Percentiles rank a stretch among this genome's conserved stretches.
phyloP scores from a whole-genome alignment of 2,329 filamentous ascomycete species.

The Pseudogymnoascus sp. region DNA sequence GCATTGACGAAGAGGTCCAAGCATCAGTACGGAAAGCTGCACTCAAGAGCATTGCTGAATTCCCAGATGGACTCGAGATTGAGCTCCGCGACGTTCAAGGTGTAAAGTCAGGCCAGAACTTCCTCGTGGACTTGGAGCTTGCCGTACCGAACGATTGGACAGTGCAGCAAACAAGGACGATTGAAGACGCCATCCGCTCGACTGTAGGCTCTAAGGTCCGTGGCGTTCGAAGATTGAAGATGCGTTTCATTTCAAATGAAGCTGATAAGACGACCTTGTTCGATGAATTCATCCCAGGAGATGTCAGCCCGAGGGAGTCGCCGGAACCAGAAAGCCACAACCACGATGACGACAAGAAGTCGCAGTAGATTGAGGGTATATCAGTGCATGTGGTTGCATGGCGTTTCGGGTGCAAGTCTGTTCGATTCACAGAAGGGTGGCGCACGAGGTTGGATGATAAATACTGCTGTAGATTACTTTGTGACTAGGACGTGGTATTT shows the following conservation, averaged over 20 bases:
- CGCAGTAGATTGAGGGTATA: background rate
- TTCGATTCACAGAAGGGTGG: background rate
- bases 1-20: slow-evolving; percentile 79
- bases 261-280: slow-evolving; percentile 50
- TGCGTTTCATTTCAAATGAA: slow-evolving; percentile 73
- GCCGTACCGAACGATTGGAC: slow-evolving; percentile 72
- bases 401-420: slow-evolving; percentile 7
- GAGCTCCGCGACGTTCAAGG: slow-evolving; percentile 69
- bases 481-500: background rate
- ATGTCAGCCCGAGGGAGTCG: slow-evolving; percentile 48
- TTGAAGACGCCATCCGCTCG: slow-evolving; percentile 69
- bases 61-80: slow-evolving; percentile 50
- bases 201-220: slow-evolving; percentile 69
- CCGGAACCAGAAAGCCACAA: slow-evolving; percentile 37
- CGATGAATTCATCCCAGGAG: slow-evolving; percentile 70
- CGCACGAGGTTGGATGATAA: background rate
- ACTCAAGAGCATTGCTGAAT: slow-evolving; percentile 47
- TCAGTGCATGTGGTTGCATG: background rate
- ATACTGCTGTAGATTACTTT: background rate
- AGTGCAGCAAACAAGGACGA: slow-evolving; percentile 57
- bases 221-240: slow-evolving; percentile 73
- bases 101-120: slow-evolving; percentile 94
- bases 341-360: slow-evolving; percentile 5
- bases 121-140: slow-evolving; percentile 82
- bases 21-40: slow-evolving; percentile 61